Conservation (phyloP, 2,329 filamentous ascomycete genomes). For the Magnaporthales sp. region DNA sequence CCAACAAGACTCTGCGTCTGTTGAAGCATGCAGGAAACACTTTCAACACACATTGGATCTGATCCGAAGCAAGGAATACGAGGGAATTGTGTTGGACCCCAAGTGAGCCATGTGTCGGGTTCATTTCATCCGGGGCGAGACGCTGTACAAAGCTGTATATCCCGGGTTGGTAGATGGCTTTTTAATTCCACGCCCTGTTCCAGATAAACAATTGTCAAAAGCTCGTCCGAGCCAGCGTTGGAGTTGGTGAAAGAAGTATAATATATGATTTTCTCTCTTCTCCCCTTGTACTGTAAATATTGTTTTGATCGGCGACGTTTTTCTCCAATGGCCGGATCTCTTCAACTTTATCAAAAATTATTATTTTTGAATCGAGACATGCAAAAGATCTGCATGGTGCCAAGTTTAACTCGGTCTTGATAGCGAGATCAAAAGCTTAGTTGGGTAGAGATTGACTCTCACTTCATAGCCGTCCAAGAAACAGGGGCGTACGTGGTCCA, state of each 20-base stretch:
- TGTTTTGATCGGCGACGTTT: neutral
- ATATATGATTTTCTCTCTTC: neutral
- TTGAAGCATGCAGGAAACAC: constrained; percentile 87
- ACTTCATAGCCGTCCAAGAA: too few relatives aligned
- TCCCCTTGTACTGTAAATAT: neutral
- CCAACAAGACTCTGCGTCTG: constrained; percentile 67
- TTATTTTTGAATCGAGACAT: neutral
- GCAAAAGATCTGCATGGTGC: neutral
- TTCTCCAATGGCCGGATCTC: neutral
- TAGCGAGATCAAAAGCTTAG: neutral
- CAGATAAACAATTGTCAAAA: neutral
- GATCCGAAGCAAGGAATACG: constrained; percentile 84
- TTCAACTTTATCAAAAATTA: neutral
- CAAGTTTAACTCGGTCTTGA: neutral
- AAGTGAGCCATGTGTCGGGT: constrained; percentile 21
- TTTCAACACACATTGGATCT: constrained; percentile 94
- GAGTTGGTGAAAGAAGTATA: neutral
- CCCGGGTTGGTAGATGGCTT: neutral
- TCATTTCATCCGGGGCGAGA: neutral
- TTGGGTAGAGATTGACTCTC: neutral
- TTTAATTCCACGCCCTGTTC: neutral
- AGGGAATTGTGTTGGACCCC: constrained; percentile 72
- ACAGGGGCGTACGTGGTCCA: too few relatives aligned
- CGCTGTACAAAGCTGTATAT: neutral
- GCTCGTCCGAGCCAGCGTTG: neutral